Conservation (phyloP, 345 rosid species). For the Gossypium rotundifolium region DNA sequence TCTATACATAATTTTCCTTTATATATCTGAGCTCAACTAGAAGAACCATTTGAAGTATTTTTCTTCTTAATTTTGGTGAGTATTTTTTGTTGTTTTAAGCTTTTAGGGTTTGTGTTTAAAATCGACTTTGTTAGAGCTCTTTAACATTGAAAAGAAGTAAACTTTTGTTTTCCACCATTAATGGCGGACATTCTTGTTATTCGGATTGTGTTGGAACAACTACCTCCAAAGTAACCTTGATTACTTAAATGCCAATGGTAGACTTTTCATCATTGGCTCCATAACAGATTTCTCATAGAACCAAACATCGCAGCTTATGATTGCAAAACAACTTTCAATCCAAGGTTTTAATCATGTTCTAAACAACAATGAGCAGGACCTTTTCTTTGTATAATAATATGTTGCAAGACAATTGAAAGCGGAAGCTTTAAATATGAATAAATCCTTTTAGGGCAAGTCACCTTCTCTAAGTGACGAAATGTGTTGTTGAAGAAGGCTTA, state of each 20-base stretch:
- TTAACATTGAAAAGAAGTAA: background rate
- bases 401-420: background rate
- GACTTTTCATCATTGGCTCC: constrained; percentile 66
- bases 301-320: constrained; percentile 43
- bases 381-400: background rate
- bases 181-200: constrained; percentile 62
- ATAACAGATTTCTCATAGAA: constrained; percentile 53
- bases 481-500: too few relatives aligned
- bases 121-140: background rate
- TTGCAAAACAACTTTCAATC: constrained; percentile 46
- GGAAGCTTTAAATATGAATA: background rate
- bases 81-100: background rate
- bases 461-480: too few relatives aligned
- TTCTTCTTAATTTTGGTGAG: constrained; percentile 12
- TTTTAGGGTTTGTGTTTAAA: background rate
- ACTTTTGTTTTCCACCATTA: background rate
- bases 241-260: constrained; percentile 65
- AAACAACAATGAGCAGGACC: background rate
- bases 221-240: constrained; percentile 70
- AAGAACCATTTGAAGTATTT: background rate
- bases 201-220: constrained; percentile 74
- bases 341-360: background rate
- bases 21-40: background rate
- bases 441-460: constrained; percentile 10
- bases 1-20: background rate